These are phyloP conservation scores for Solanum sitiens DNA, from an alignment of 257 asterid genomes.

Conservation along the genomic window DNA sequence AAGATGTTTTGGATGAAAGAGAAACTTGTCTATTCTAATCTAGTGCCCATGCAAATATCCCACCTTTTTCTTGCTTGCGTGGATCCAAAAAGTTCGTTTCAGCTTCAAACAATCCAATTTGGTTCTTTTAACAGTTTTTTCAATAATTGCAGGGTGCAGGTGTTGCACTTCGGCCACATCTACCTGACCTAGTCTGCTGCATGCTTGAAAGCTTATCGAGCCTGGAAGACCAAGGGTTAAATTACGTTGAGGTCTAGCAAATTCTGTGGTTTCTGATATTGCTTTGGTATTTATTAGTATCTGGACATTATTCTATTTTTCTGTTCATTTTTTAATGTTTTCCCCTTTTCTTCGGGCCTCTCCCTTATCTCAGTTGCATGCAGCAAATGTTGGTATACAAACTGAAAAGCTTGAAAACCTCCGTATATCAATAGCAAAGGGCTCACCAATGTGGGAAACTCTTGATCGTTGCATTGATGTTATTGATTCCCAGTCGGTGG, in stretches of 20 bases:
- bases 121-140: neutral
- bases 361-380: slow-evolving; percentile 57
- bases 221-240: slow-evolving; percentile 97
- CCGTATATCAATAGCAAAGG: slow-evolving; percentile 83
- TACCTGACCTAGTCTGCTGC: slow-evolving; percentile 89
- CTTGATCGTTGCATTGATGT: slow-evolving; percentile 89
- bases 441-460: slow-evolving; percentile 99
- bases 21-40: neutral
- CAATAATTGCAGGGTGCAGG: slow-evolving; percentile 73
- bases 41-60: neutral
- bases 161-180: slow-evolving; percentile 78
- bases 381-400: slow-evolving; percentile 88
- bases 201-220: slow-evolving; percentile 98
- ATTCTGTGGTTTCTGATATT: neutral
- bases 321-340: neutral
- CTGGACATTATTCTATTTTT: neutral
- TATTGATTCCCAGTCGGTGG: slow-evolving; percentile 72
- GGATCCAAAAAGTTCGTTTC: neutral
- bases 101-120: neutral
- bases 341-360: neutral
- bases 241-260: slow-evolving; percentile 80
- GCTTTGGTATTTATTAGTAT: neutral
- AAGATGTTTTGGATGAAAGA: neutral
- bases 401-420: slow-evolving; percentile 87
- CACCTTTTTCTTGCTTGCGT: neutral